Conservation (phyloP, 2,329 filamentous ascomycete genomes). For the Amauroascus niger region DNA sequence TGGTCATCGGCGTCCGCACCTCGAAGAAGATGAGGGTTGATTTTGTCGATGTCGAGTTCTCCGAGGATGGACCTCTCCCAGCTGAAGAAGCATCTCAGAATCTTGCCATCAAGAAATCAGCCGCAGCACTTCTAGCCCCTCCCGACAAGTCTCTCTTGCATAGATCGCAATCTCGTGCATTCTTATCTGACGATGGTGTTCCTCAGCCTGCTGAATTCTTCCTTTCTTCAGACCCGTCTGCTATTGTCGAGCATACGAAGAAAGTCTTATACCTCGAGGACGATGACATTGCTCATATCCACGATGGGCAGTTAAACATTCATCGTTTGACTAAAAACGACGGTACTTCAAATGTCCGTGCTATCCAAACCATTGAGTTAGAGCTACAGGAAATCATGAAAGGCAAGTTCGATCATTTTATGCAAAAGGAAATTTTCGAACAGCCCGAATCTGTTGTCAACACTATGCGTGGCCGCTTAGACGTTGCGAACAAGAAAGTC, state of each 20-base stretch:
- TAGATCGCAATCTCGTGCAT: conserved; percentile 95
- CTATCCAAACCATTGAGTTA: conserved; percentile 96
- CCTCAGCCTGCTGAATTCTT: conserved; percentile 99
- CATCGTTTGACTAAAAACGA: conserved; percentile 96
- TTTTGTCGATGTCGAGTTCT: conserved; percentile 97
- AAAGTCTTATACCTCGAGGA: conserved; percentile 99
- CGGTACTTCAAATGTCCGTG: conserved; percentile 90
- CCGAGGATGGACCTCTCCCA: conserved; percentile 75
- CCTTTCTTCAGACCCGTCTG: conserved; percentile 94
- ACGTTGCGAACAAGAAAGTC: conserved; percentile 85
- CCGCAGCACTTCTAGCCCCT: conserved; percentile 65
- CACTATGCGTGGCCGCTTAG: conserved; percentile 98
- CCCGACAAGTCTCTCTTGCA: conserved; percentile 97
- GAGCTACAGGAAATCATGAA: conserved; percentile 99
- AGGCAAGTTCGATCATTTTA: conserved; percentile 99
- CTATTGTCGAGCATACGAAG: conserved; percentile 99
- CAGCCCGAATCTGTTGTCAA: conserved; percentile 99
- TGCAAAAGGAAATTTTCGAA: conserved; percentile 99
- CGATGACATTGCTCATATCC: conserved; percentile 98
- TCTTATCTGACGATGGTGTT: conserved; percentile 96
- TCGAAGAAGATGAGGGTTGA: conserved; percentile 99
- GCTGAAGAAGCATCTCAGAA: conserved; percentile 95
- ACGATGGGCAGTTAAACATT: conserved; percentile 97
- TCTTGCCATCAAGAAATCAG: conserved; percentile 85
- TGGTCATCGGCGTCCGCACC: conserved; percentile 94